These are phyloP conservation scores for Tricholoma terreum DNA, from an alignment of 768 basidiomycete species.

Conservation along the genomic window DNA sequence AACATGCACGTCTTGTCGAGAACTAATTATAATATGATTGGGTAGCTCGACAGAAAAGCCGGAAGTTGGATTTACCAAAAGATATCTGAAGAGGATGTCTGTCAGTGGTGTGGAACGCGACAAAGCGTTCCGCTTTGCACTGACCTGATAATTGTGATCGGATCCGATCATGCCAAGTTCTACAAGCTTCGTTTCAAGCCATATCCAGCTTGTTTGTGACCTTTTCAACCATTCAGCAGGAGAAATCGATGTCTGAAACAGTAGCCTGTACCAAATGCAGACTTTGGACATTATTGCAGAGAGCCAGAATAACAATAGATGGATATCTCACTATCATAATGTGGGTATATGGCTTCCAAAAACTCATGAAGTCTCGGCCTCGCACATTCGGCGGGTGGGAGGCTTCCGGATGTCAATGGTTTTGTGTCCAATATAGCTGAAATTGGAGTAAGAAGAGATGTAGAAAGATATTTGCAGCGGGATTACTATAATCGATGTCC, in stretches of 20 bases:
- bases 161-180: conserved; percentile 84
- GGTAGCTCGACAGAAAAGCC: background rate
- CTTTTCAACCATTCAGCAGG: conserved; percentile 30
- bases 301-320: background rate
- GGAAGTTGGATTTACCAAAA: conserved; percentile 43
- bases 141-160: conserved; percentile 65
- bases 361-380: conserved; percentile 84
- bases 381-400: conserved; percentile 80
- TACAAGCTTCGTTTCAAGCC: conserved; percentile 84
- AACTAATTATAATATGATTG: conserved; percentile 38
- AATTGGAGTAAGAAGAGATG: conserved; percentile 6
- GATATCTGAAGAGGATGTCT: conserved; percentile 45
- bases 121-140: conserved; percentile 2
- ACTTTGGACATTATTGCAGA: conserved; percentile 32
- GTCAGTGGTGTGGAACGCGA: background rate
- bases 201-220: conserved; percentile 87
- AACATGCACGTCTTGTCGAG: conserved; percentile 90
- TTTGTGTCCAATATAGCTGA: conserved; percentile 83
- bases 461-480: background rate
- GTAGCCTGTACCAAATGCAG: conserved; percentile 66
- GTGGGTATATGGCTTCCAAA: conserved; percentile 71
- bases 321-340: conserved; percentile 65
- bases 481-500: conserved; percentile 84
- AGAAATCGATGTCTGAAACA: background rate
- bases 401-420: conserved; percentile 74